Percentiles rank a stretch among this genome's conserved stretches.
Evolutionary conservation across 768 basidiomycete species (phyloP).

Genomic region (Tulasnella sp.): DNA sequence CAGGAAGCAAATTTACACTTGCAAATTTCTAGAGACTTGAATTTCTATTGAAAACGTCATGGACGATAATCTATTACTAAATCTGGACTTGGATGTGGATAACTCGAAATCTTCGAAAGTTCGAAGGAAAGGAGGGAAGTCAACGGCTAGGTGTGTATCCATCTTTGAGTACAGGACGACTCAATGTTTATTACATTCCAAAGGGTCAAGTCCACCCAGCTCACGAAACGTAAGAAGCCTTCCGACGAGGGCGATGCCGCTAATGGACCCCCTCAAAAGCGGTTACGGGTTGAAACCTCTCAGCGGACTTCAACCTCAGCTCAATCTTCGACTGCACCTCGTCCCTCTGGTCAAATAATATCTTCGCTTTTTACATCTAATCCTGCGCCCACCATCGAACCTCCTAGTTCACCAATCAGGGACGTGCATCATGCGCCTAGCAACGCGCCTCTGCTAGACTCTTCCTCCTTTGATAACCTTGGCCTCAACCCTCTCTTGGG

Average conservation of each 20-base stretch:
- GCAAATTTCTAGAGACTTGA: neutral
- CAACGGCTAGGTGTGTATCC: slow-evolving; percentile 31
- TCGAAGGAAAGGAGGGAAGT: slow-evolving; percentile 39
- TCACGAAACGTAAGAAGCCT: slow-evolving; percentile 6
- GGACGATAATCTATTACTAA: slow-evolving; percentile 68
- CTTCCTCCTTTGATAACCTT: slow-evolving; percentile 67
- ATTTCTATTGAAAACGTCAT: slow-evolving; percentile 25
- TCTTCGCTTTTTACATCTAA: slow-evolving; percentile 85
- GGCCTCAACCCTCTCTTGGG: slow-evolving; percentile 73
- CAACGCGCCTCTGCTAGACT: slow-evolving; percentile 67
- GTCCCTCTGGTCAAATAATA: slow-evolving; percentile 37
- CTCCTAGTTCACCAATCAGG: slow-evolving; percentile 24
- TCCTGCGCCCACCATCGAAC: slow-evolving; percentile 52
- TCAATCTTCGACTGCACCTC: slow-evolving; percentile 1
- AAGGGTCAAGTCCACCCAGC: neutral
- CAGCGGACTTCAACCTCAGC: neutral
- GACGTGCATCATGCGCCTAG: slow-evolving; percentile 40
- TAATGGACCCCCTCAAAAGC: slow-evolving; percentile 7
- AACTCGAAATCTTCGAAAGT: slow-evolving; percentile 22
- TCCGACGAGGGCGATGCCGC: neutral
- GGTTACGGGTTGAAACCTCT: neutral
- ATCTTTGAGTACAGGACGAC: slow-evolving; percentile 28
- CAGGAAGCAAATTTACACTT: neutral
- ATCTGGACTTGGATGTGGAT: slow-evolving; percentile 35
- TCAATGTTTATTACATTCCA: slow-evolving; percentile 29